A percentile compares a stretch with the other conserved stretches of the same genome.
phyloP scores from a whole-genome alignment of 176 grass and related monocot genomes.

The Eleusine coracana region DNA sequence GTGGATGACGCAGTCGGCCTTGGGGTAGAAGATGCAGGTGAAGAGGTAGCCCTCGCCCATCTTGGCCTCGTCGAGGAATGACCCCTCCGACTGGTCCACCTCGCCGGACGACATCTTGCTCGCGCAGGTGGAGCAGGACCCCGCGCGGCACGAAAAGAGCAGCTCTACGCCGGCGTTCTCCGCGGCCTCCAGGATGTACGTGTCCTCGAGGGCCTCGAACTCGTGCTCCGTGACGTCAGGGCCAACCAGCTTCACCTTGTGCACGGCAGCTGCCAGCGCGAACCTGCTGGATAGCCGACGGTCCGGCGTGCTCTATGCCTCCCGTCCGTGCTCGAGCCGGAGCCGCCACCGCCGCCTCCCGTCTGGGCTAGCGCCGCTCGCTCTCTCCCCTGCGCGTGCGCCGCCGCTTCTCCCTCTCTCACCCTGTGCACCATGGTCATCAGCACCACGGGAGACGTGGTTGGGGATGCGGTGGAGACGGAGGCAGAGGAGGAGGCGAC shows the following conservation, averaged over 20 bases:
- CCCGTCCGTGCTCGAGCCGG: not conserved
- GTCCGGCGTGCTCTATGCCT: not conserved
- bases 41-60: conserved; percentile 57
- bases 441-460: too few species aligned
- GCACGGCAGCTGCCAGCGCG: conserved; percentile 36
- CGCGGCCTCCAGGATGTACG: conserved; percentile 66
- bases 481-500: too few species aligned
- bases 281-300: conserved; percentile 30
- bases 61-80: conserved; percentile 59
- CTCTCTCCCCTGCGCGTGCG: too few species aligned
- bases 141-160: conserved; percentile 56
- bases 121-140: conserved; percentile 66
- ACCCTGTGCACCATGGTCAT: too few species aligned
- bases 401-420: too few species aligned
- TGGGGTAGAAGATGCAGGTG: conserved; percentile 65
- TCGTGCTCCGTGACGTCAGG: conserved; percentile 51
- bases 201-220: conserved; percentile 67
- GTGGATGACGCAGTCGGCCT: conserved; percentile 59
- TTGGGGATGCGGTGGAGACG: too few species aligned
- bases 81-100: conserved; percentile 65
- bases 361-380: too few species aligned
- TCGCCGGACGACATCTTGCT: conserved; percentile 46
- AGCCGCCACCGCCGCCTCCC: too few species aligned
- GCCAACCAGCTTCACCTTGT: conserved; percentile 61
- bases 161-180: conserved; percentile 60